Base-by-base conservation (phyloP, 345 rosid genomes). In the Odontarrhena argentea region DNA sequence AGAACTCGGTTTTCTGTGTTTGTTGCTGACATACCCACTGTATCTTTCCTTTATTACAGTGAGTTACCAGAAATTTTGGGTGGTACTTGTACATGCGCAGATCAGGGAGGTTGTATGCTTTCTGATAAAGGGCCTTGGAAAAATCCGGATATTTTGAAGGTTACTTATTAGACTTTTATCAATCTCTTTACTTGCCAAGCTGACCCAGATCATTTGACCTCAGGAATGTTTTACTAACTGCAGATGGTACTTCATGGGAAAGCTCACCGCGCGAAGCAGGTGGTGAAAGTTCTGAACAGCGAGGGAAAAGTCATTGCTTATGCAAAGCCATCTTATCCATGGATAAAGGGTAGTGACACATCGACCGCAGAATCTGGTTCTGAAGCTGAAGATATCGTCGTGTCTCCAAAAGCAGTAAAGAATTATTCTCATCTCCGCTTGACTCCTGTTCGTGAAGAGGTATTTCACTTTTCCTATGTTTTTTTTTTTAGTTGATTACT, bases 301-400 rank as follows among this genome's bases (percentile, higher is more conserved):
- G 90, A 94, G 40, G 99, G 97, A 22, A 91, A 89, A 82, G 91
- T 94, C 47, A 79, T 91, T 73, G 95, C 95, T 46, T 94, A 86
- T 79, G 96, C 96, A 60, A 91, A 91, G 83, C 99, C 99, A 9
- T 70, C 72, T 28, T 85, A 74, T 68, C 90, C 91, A 51, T 77
- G 74, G 99, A 72, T 95, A 40, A 95, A 79, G 73, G 96, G 99
- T 38, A 91, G 97, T 61, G 99, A 95, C 77, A 87, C 99, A 36
- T 91, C 99, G 51, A 88, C 99, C 14, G 97, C 99, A 8, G 99
- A 94, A 78, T 94, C 99, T 40, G 99, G 99, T 71, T 94, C 99
- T 52, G 99, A 94, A 78, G 96, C 97, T 70, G 99, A 94, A 82
- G 97, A 94, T 57, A 67, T 87, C 9, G 73, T 88, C 15, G 70